phyloP scores from a whole-genome alignment of 2,329 filamentous ascomycete species.

The Colletotrichum limetticola region DNA sequence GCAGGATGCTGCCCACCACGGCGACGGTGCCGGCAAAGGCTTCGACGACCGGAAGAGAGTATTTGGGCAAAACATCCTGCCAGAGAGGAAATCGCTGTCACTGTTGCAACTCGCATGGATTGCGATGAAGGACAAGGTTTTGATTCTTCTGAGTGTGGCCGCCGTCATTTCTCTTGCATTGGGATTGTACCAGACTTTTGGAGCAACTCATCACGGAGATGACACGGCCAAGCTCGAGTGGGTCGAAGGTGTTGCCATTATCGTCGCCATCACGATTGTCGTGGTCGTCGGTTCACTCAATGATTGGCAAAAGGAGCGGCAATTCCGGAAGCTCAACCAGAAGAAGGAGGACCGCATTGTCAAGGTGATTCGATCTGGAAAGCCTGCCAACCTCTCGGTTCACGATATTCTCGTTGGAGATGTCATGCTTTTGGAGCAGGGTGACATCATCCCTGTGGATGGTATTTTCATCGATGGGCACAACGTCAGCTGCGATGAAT shows the following conservation, averaged over 20 bases:
- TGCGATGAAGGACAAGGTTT: slow-evolving; percentile 83
- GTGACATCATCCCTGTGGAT: slow-evolving; percentile 77
- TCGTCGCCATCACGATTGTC: slow-evolving; percentile 81
- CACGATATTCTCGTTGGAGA: slow-evolving; percentile 80
- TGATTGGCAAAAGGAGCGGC: slow-evolving; percentile 85
- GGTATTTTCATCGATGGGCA: slow-evolving; percentile 71
- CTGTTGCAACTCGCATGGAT: slow-evolving; percentile 80
- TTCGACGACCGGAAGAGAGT: slow-evolving; percentile 65
- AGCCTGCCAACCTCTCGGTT: slow-evolving; percentile 74
- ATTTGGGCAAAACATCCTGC: slow-evolving; percentile 71
- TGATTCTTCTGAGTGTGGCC: slow-evolving; percentile 77
- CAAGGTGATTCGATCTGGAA: slow-evolving; percentile 80
- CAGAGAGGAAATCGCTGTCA: slow-evolving; percentile 75
- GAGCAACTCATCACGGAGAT: slow-evolving; percentile 58
- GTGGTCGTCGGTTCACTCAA: slow-evolving; percentile 82
- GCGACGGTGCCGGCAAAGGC: slow-evolving; percentile 22
- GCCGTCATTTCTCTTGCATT: slow-evolving; percentile 78
- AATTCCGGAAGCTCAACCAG: slow-evolving; percentile 83
- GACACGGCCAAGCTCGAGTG: slow-evolving; percentile 73
- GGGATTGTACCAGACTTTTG: slow-evolving; percentile 78
- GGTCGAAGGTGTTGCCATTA: slow-evolving; percentile 85
- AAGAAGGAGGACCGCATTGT: slow-evolving; percentile 82
- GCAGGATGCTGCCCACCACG: slow-evolving; percentile 17
- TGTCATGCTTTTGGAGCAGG: slow-evolving; percentile 78
- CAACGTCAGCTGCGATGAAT: slow-evolving; percentile 74